phyloP scores from a whole-genome alignment of 352 stramenopile genomes.

The Phytopythium vexans region DNA sequence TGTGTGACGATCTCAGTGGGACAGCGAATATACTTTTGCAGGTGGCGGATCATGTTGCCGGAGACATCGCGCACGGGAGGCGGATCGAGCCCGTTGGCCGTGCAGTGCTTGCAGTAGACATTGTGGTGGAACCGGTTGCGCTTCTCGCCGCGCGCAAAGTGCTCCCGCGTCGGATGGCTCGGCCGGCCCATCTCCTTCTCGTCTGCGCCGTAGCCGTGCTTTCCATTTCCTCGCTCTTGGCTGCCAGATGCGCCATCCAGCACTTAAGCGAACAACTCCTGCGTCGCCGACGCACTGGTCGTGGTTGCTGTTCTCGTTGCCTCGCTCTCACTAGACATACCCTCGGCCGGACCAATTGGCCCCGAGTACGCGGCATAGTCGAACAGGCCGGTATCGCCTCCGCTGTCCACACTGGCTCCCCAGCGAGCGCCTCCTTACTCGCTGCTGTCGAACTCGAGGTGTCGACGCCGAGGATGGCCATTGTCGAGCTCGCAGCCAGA shows the following conservation, averaged over 20 bases:
- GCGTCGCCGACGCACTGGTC: no score
- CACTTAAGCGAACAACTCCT: no score
- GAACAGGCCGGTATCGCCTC: no score
- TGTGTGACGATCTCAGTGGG: conserved; percentile 66
- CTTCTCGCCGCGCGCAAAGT: conserved; percentile 75
- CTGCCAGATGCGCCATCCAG: background rate
- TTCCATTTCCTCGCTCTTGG: conserved; percentile 5
- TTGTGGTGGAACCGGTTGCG: conserved; percentile 83
- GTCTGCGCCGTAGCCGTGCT: conserved; percentile 23
- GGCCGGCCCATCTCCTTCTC: conserved; percentile 75
- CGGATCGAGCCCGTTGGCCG: conserved; percentile 46
- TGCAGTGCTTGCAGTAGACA: conserved; percentile 70
- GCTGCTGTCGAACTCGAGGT: no score
- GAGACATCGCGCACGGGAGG: conserved; percentile 60
- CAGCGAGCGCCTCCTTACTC: no score
- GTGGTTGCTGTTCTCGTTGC: no score
- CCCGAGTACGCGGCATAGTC: no score
- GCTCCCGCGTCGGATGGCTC: conserved; percentile 71
- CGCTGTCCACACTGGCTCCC: no score
- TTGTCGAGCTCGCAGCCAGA: conserved; percentile 2
- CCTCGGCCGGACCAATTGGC: no score
- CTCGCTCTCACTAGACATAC: no score
- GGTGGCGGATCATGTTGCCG: conserved; percentile 81
- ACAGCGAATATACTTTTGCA: conserved; percentile 78
- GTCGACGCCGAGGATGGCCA: conserved; percentile 2